These are phyloP conservation scores for Keithomyces neogunnii DNA, from an alignment of 2,329 filamentous ascomycete genomes.

Conservation along the genomic window DNA sequence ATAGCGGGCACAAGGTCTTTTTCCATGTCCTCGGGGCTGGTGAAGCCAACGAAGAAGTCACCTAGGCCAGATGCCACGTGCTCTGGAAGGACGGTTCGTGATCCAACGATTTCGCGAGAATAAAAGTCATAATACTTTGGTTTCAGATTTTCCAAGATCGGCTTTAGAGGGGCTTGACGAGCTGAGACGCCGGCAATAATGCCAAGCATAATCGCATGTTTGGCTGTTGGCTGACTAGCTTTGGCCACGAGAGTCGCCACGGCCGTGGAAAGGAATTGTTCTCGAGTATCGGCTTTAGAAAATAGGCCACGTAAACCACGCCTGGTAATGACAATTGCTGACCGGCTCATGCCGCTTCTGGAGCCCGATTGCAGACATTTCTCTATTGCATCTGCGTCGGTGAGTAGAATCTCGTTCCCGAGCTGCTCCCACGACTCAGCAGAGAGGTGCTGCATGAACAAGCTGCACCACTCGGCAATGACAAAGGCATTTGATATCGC, in stretches of 20 bases:
- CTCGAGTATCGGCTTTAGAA: conserved; percentile 43
- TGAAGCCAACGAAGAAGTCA: conserved; percentile 77
- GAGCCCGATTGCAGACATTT: conserved; percentile 61
- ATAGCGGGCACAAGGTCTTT: conserved; percentile 70
- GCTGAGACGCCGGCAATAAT: conserved; percentile 81
- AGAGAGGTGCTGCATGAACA: conserved; percentile 65
- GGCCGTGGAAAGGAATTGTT: conserved; percentile 53
- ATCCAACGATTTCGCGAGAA: conserved; percentile 74
- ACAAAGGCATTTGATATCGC: conserved; percentile 78
- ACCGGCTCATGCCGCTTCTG: conserved; percentile 58
- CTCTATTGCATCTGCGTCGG: conserved; percentile 67
- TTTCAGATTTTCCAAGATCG: conserved; percentile 56
- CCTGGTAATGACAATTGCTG: conserved; percentile 69
- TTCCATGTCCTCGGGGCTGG: conserved; percentile 64
- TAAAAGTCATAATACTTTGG: conserved; percentile 74
- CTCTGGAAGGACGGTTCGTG: conserved; percentile 58
- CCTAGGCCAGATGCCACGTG: conserved; percentile 65
- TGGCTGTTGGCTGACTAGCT: conserved; percentile 51
- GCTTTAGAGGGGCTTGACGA: conserved; percentile 55
- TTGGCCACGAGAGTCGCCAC: conserved; percentile 64
- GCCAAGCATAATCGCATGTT: conserved; percentile 71
- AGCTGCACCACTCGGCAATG: conserved; percentile 79
- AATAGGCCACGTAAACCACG: conserved; percentile 72
- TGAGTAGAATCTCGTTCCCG: conserved; percentile 55
- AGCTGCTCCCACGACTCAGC: conserved; percentile 55